These are phyloP conservation scores for Chaetoceros muelleri DNA, from an alignment of 108 stramenopile species.

Conservation along the genomic window DNA sequence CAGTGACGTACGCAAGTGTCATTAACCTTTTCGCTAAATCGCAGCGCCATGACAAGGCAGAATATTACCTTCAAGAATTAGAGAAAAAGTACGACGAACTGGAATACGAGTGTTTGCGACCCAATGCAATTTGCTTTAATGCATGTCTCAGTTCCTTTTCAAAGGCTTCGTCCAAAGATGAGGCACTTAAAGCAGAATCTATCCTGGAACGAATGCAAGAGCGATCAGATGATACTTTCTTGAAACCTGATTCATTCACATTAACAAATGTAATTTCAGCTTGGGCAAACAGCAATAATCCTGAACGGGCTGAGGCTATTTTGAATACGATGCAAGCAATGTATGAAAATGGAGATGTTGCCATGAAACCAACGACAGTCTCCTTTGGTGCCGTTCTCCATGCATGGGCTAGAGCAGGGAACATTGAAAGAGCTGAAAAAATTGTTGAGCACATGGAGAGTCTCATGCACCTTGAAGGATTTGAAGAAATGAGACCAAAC, in stretches of 20 bases:
- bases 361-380: slow-evolving; percentile 22
- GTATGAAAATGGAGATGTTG: slow-evolving; percentile 15
- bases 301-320: slow-evolving; percentile 16
- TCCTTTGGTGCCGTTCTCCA: slow-evolving; percentile 28
- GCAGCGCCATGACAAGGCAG: slow-evolving; percentile 5
- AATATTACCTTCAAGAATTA: slow-evolving; percentile 16
- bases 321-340: slow-evolving; percentile 12
- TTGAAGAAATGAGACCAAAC: slow-evolving; percentile 35
- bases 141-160: neutral
- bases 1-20: slow-evolving; percentile 61
- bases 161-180: slow-evolving; percentile 11
- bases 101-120: neutral
- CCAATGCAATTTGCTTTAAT: neutral
- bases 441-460: slow-evolving; percentile 28
- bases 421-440: slow-evolving; percentile 28
- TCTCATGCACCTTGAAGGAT: slow-evolving; percentile 15
- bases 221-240: slow-evolving; percentile 9
- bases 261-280: slow-evolving; percentile 27
- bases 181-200: slow-evolving; percentile 19
- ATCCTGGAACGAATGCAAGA: slow-evolving; percentile 18
- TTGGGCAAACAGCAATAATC: slow-evolving; percentile 17
- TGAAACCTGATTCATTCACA: slow-evolving; percentile 13
- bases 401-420: slow-evolving; percentile 25
- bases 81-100: slow-evolving; percentile 2
- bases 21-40: slow-evolving; percentile 58